A percentile compares a stretch with the other conserved stretches of the same genome.
These are phyloP conservation scores for Coprinellus micaceus DNA, from an alignment of 768 basidiomycete genomes.

Conservation along the genomic window DNA sequence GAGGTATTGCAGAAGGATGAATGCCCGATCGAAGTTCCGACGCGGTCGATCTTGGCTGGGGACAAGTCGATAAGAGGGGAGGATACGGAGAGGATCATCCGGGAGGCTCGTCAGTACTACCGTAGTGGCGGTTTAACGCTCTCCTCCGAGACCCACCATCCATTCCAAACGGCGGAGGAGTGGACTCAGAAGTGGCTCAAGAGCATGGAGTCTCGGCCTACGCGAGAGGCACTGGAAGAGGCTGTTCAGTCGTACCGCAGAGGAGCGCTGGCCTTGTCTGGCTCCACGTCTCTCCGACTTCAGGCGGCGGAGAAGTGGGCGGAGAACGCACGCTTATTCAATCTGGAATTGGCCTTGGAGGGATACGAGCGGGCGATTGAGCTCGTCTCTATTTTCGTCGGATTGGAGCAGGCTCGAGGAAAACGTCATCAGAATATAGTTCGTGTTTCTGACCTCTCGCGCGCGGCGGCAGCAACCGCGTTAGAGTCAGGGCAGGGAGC, in stretches of 20 bases:
- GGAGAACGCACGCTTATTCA: too few species aligned
- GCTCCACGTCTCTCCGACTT: slow-evolving; percentile 3
- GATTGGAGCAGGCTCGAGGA: background rate
- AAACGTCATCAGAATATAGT: background rate
- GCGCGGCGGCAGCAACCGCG: slow-evolving; percentile 1
- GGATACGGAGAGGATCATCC: too few species aligned
- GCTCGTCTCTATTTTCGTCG: background rate
- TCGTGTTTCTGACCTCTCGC: background rate
- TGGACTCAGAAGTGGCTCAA: too few species aligned
- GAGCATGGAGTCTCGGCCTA: background rate
- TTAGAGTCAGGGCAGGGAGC: background rate
- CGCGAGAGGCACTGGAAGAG: slow-evolving; percentile 1
- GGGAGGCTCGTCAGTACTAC: too few species aligned
- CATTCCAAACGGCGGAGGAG: too few species aligned
- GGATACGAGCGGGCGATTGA: background rate
- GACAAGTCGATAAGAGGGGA: too few species aligned
- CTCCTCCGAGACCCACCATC: too few species aligned
- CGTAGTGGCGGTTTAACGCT: too few species aligned
- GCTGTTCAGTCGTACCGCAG: background rate
- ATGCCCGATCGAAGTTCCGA: background rate
- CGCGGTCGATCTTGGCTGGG: background rate
- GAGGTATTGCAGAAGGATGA: background rate
- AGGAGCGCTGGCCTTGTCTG: slow-evolving; percentile 1
- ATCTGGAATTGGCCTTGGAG: background rate
- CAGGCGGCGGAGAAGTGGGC: slow-evolving; percentile 8